These are phyloP conservation scores for Neckera pumila DNA, from an alignment of 225 moss, liverwort and hornwort species.

Conservation along the genomic window DNA sequence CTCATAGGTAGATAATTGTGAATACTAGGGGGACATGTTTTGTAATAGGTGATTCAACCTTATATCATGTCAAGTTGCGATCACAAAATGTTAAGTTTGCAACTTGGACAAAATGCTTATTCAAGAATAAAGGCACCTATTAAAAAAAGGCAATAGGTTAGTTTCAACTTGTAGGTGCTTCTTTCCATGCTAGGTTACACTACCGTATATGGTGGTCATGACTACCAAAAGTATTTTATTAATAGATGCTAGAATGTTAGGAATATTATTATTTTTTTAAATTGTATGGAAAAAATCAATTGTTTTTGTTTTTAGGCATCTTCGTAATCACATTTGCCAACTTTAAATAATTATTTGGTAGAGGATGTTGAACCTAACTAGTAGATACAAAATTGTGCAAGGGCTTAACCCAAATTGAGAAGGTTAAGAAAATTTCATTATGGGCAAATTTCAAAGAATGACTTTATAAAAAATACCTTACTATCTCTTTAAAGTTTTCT, in stretches of 20 bases:
- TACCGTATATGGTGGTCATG: accelerated
- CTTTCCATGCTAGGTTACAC: neutral
- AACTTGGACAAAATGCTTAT: neutral
- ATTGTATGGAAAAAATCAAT: too few relatives aligned
- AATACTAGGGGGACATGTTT: neutral
- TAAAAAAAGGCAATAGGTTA: accelerated
- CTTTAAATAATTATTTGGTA: neutral
- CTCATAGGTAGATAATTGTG: accelerated
- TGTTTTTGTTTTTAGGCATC: neutral
- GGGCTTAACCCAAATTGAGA: accelerated
- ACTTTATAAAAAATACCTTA: accelerated
- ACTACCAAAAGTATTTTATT: accelerated
- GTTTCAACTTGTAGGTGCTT: neutral
- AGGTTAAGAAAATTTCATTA: neutral
- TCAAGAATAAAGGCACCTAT: neutral
- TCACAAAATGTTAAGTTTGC: neutral
- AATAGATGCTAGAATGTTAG: neutral
- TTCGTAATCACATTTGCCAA: neutral
- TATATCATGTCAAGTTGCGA: accelerated
- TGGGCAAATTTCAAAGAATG: too few relatives aligned
- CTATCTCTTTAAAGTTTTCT: neutral
- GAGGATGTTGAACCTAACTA: accelerated
- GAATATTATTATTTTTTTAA: neutral
- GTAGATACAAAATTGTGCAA: accelerated
- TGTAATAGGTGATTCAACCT: neutral